Evolutionary conservation across 129 eudicot species (phyloP).

Genomic region (Ambrosia artemisiifolia): DNA sequence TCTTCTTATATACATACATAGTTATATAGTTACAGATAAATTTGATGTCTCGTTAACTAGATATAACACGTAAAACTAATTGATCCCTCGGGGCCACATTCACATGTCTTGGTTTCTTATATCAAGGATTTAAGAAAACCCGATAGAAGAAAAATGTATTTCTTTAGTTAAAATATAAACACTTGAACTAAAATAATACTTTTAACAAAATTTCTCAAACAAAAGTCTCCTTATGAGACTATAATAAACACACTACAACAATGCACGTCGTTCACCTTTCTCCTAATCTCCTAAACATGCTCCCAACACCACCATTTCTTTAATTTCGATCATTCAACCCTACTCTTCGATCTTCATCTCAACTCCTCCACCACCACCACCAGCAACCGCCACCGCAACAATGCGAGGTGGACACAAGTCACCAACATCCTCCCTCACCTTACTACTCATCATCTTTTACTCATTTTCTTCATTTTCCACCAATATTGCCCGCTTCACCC

Average conservation of each 20-base stretch:
- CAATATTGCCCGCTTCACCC: conserved; percentile 34
- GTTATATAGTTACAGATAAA: too few relatives aligned
- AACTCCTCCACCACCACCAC: not conserved
- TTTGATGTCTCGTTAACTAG: too few relatives aligned
- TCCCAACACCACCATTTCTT: conserved; percentile 29
- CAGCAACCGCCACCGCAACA: not conserved
- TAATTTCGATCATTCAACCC: conserved; percentile 10
- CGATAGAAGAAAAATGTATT: too few relatives aligned
- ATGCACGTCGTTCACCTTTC: conserved; percentile 30
- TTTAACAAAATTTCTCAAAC: not conserved
- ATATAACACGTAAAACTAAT: too few relatives aligned
- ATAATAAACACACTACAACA: conserved; percentile 25
- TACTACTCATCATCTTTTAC: conserved; percentile 11
- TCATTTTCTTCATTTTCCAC: not conserved
- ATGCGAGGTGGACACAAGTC: conserved; percentile 15
- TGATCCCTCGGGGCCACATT: too few relatives aligned
- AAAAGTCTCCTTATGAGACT: conserved; percentile 21
- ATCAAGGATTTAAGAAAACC: too few relatives aligned
- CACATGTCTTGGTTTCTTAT: too few relatives aligned
- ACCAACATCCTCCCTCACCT: not conserved
- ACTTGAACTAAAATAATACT: too few relatives aligned
- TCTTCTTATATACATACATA: too few relatives aligned
- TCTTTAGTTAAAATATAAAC: too few relatives aligned
- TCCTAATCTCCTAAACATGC: conserved; percentile 27
- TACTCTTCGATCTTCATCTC: not conserved